Base-by-base conservation (phyloP, 177 flowering plant genomes). In the Telopea speciosissima region DNA sequence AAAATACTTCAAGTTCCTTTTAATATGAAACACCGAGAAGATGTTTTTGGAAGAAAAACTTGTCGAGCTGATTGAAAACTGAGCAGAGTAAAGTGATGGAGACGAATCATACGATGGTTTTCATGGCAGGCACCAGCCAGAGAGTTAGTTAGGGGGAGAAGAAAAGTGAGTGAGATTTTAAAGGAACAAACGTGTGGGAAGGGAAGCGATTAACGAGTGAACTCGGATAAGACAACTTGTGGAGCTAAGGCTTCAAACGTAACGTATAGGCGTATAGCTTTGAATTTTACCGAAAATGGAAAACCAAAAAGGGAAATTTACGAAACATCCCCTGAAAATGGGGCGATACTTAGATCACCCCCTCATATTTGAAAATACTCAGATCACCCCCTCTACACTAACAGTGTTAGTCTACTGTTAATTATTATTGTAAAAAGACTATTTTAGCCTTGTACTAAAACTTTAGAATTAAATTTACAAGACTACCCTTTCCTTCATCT, bases 181-280 rank as follows among this genome's bases (percentile, higher is more conserved):
- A 36, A 36, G 9, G 40, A 36, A 36, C 40, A 28, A 67, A 69
- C 25, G 74, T 54, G 72, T 68, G 67, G 76, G 64, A 67, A 42
- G 60, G 68, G 63, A 67, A 58, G 69, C 40, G 9, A 5, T 1
- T 6, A 6, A 8, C 54, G 17, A 36, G 31, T 60, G 71, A 58
- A 70, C 52, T 67, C 62, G 77, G 70, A 81, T 81, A 81, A 81
- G 81, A 76, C 24, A 75, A 59, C 68, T 71, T 76, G 83, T 81
- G 83, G 83, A 76, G 72, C 31, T 24, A 2, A 78, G 42, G 36
- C 69, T n/a, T 23, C 28, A 17, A 68, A 79, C 83, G 83, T 79
- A 62, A 26, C 40, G 40, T 36, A 36, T 31, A 31, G 33, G 2
- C 5, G 5, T n/a, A 31, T 36, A 36, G 40, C 6, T 36, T 6